Base-by-base conservation (phyloP, 352 stramenopile species). In the Pythium guiyangense region DNA sequence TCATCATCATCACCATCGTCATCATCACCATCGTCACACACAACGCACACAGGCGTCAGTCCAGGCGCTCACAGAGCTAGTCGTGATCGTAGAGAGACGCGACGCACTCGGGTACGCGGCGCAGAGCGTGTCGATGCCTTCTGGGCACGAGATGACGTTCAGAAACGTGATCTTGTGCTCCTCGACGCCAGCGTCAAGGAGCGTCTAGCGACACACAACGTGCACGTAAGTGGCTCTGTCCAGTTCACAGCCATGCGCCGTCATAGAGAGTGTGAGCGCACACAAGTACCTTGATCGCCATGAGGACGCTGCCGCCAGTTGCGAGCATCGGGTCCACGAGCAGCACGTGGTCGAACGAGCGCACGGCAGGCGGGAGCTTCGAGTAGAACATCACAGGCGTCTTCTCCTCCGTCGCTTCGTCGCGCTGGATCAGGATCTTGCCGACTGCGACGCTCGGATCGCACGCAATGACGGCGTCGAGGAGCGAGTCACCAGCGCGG, bases 371-470 rank as follows among this genome's bases (percentile, higher is more conserved):
- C 26, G 96, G 96, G 26, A 99, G 67, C 73, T 99, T 99, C 29
- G 84, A 92, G 74, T 98, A 99, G 60, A 86, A 98, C 52, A 98
- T 84, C 52, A 92, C 66, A 31, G 90, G 83, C 49, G 84, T 78
- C 65, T 91, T 97, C 74, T 81, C 85, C 35, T 75, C 66, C 25
- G 82, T 93, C 55, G 59, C 71, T 77, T 99, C 96, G 63, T 98
- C 89, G 40, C 96, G 77, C 75, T 99, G 96, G 69, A 99, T 98
- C 53, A 98, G 64, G 60, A 99, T 98, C 69, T 99, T 98, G n/a
- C 92, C 77, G 27, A 98, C 94, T n/a, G 74, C 74, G 20, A 94
- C 66, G 39, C 63, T 83, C 20, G 93, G 92, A 37, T 90, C 79
- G 68, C 94, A 85, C 40, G 86, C 72, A 46, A 97, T 79, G 35